Evolutionary conservation across 805 yeast genomes (phyloP), one percentile per base, ranked within the genome.

Genomic region (Wickerhamomyces hampshirensis): DNA sequence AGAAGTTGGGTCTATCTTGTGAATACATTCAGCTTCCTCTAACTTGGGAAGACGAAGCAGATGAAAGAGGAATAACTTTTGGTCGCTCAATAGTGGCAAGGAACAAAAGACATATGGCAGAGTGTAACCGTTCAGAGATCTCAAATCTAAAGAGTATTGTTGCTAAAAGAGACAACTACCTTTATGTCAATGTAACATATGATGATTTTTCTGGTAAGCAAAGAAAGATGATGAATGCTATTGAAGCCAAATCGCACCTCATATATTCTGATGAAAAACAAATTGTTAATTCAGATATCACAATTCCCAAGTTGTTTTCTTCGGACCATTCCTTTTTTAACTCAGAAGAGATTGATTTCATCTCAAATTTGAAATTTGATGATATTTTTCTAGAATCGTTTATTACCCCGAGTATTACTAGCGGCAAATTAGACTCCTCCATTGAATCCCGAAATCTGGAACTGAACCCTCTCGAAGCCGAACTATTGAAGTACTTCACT

Each of bases 1-100:
- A 12, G 5, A 46, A 59, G 31, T 37, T 56, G 23, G 39, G 43
- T 1, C 28, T 57, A 57, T 32, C 38, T 15, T 48, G 53, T 15
- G 33, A 38, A 8, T 48, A 37, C 23, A 58, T 51, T 30, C 47
- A 43, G 5, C 15, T 47, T 18, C 43, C 26, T 7, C 41, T 55
- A 6, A 43, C 48, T 0, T 65, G 66, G 67, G 67, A 63, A 30
- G 66, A 64, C 21, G 68, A 65, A 11, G 68, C 66, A 4, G 18
- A 43, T 2, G 43, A 55, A 21, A 41, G 53, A 34, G 68, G 68
- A 0, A 53, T 62, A 6, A 47, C 66, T 1, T 63, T 64, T 44
- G 68, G 69, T 2, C 43, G 69, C 16, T 62, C 67, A 0, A 42
- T 50, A 14, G 45, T 49, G 31, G 56, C 57, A 5, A 39, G 52